Percentiles rank a stretch among this genome's conserved stretches.
phyloP scores from a whole-genome alignment of 176 grass and related monocot species.

The Carex cristatella region DNA sequence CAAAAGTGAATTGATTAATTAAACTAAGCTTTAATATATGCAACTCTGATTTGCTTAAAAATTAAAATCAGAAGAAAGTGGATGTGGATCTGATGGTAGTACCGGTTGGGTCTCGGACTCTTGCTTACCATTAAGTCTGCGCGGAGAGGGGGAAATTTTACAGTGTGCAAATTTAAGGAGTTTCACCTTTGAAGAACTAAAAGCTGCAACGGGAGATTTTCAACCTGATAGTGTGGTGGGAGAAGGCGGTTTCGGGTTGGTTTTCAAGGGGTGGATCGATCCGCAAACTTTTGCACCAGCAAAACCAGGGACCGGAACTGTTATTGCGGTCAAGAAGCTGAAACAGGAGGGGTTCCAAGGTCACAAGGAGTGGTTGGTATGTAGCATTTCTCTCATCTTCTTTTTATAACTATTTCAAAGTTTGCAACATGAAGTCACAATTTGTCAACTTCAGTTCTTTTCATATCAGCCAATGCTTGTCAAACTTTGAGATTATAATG shows the following conservation, averaged over 20 bases:
- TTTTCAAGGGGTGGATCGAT: conserved; percentile 66
- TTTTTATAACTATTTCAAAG: too few relatives aligned
- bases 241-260: conserved; percentile 65
- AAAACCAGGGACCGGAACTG: conserved; percentile 41
- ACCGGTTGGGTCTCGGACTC: not conserved
- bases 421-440: not conserved
- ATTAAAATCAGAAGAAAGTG: not conserved
- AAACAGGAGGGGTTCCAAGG: conserved; percentile 63
- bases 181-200: conserved; percentile 41
- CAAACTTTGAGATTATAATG: not conserved
- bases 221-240: conserved; percentile 43
- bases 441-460: not conserved
- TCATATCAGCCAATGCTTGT: not conserved
- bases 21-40: not conserved
- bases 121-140: not conserved
- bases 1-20: not conserved
- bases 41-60: not conserved
- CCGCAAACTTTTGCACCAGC: conserved; percentile 45
- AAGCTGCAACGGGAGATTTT: conserved; percentile 42
- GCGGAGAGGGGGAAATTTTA: not conserved
- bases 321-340: conserved; percentile 50
- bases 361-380: conserved; percentile 69
- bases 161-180: conserved; percentile 22
- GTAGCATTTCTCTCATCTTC: not conserved
- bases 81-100: not conserved